These are phyloP conservation scores for Inga leiocalycina DNA, from an alignment of 306 rosid species.

Conservation along the genomic window DNA sequence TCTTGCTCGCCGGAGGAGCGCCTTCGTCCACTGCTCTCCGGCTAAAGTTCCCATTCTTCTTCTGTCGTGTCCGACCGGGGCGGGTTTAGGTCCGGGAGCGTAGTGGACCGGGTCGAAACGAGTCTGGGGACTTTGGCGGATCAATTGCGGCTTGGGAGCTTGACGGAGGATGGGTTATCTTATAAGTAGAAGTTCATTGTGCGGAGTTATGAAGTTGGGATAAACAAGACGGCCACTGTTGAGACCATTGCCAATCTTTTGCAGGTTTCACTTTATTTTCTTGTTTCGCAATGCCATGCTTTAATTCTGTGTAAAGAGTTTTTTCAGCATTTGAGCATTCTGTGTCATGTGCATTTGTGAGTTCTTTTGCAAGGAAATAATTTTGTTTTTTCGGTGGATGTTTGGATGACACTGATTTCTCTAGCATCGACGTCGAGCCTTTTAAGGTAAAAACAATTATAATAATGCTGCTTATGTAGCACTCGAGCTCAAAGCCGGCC, in stretches of 20 bases:
- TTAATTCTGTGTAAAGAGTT: not conserved
- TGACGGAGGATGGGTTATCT: conserved; percentile 78
- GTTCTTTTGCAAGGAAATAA: not conserved
- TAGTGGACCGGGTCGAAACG: conserved; percentile 42
- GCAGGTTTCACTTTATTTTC: conserved; percentile 55
- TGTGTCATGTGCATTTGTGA: not conserved
- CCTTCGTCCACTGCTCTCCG: conserved; percentile 10
- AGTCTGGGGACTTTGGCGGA: conserved; percentile 60
- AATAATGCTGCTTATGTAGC: not conserved
- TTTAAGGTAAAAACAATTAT: not conserved
- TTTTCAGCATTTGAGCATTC: not conserved
- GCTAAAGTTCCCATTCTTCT: conserved; percentile 25
- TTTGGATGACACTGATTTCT: conserved; percentile 26
- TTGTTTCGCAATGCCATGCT: not conserved
- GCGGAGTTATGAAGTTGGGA: conserved; percentile 94
- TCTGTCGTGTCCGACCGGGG: conserved; percentile 53
- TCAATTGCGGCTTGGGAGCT: conserved; percentile 73
- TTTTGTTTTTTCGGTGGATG: not conserved
- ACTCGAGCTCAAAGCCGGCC: not conserved
- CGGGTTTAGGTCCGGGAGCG: conserved; percentile 35
- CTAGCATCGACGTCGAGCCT: not conserved
- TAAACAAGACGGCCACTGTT: conserved; percentile 93
- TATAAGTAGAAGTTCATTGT: conserved; percentile 92
- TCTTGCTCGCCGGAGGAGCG: conserved; percentile 39
- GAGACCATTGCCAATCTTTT: conserved; percentile 95